Evolutionary conservation across 768 basidiomycete genomes (phyloP).

Genomic region (Hysterangium stoloniferum): DNA sequence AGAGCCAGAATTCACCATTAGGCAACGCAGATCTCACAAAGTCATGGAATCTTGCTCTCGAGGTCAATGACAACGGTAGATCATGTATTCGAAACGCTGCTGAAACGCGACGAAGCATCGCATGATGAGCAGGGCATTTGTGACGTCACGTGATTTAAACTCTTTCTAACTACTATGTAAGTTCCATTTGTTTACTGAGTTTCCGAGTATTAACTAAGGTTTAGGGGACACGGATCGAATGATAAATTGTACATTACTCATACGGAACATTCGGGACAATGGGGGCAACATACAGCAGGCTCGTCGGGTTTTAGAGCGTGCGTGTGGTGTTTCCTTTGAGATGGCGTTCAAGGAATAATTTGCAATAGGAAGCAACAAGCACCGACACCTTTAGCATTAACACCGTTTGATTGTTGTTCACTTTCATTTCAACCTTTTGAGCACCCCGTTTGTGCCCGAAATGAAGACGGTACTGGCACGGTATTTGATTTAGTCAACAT

Average conservation of each 20-base stretch:
- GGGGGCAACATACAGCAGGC: constrained; percentile 71
- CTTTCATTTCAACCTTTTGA: constrained; percentile 85
- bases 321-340: constrained; percentile 19
- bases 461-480: constrained; percentile 66
- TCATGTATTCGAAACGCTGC: constrained; percentile 7
- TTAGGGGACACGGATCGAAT: constrained; percentile 49
- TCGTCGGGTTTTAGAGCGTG: constrained; percentile 68
- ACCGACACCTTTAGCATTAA: constrained; percentile 53
- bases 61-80: background rate
- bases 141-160: background rate
- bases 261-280: constrained; percentile 73
- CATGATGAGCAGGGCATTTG: background rate
- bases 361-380: constrained; percentile 36
- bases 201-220: background rate
- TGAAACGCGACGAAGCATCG: constrained; percentile 6
- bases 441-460: constrained; percentile 83
- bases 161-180: background rate
- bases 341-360: too few relatives aligned
- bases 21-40: constrained; percentile 2
- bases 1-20: background rate
- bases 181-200: background rate
- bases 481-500: constrained; percentile 92
- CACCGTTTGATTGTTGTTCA: constrained; percentile 88
- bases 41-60: background rate
- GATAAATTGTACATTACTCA: constrained; percentile 87